Percentiles rank a stretch among this genome's conserved stretches.
These are phyloP conservation scores for Leucaena leucocephala DNA, from an alignment of 306 rosid genomes.

Conservation along the genomic window DNA sequence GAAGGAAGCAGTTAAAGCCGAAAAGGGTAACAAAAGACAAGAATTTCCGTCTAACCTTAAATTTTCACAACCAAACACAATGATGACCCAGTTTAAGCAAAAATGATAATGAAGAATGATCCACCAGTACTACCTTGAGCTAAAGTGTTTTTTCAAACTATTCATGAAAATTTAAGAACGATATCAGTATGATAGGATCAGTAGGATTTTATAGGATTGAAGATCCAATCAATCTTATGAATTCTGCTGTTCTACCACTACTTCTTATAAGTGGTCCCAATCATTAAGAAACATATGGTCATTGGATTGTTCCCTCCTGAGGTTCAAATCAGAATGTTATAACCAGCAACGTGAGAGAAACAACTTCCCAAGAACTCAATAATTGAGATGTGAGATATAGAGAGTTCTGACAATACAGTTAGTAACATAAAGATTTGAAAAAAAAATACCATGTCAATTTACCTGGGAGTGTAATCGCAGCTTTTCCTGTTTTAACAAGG, in stretches of 20 bases:
- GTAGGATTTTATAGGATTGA: not conserved
- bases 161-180: not conserved
- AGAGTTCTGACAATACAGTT: not conserved
- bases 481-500: constrained; percentile 84
- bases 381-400: not conserved
- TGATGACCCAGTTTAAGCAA: constrained; percentile 10
- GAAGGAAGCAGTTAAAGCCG: not conserved
- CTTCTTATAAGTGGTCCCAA: not conserved
- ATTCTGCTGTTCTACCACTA: not conserved
- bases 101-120: not conserved
- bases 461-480: constrained; percentile 88
- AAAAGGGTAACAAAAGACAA: not conserved
- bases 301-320: not conserved
- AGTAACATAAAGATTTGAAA: not conserved
- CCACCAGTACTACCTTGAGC: not conserved
- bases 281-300: not conserved
- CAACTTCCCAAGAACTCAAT: not conserved
- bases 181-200: not conserved
- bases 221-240: not conserved
- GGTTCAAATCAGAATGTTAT: not conserved
- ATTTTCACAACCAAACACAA: not conserved
- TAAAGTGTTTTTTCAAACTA: not conserved
- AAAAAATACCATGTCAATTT: constrained; percentile 16
- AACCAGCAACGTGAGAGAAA: not conserved
- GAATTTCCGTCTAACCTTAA: not conserved